phyloP scores from a whole-genome alignment of 371 early-diverging fungal species.

The Mortierella sp. region DNA sequence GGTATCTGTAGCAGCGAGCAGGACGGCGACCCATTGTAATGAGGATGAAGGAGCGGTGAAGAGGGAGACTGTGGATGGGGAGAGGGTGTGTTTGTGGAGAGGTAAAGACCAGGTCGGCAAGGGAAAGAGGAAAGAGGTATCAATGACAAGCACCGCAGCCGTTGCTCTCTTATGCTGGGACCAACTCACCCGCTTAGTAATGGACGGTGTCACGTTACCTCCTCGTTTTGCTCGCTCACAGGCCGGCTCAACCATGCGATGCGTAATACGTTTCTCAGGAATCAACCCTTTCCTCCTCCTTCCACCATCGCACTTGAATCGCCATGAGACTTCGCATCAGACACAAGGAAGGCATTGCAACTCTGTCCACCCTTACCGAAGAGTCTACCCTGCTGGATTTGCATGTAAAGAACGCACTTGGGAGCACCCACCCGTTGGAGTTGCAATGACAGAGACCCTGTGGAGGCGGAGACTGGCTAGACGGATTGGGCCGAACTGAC shows the following conservation, averaged over 20 bases:
- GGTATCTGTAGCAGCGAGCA: conserved; percentile 99
- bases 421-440: neutral
- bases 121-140: neutral
- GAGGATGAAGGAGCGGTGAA: neutral
- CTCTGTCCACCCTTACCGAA: conserved; percentile 34
- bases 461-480: neutral
- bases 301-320: conserved; percentile 38
- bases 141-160: neutral
- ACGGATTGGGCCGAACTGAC: neutral
- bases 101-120: neutral
- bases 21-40: conserved; percentile 97
- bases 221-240: too few relatives aligned
- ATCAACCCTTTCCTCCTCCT: neutral
- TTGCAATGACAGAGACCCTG: neutral
- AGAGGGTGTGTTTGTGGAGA: neutral
- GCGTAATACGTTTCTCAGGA: neutral
- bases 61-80: neutral
- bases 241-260: too few relatives aligned
- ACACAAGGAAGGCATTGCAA: conserved; percentile 57
- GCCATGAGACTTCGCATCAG: conserved; percentile 61
- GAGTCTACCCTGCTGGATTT: conserved; percentile 52
- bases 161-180: neutral
- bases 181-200: neutral
- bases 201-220: neutral
- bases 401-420: conserved; percentile 16